Evolutionary conservation across 2,329 filamentous ascomycete species (phyloP).

Genomic region (Cladophialophora yegresii): DNA sequence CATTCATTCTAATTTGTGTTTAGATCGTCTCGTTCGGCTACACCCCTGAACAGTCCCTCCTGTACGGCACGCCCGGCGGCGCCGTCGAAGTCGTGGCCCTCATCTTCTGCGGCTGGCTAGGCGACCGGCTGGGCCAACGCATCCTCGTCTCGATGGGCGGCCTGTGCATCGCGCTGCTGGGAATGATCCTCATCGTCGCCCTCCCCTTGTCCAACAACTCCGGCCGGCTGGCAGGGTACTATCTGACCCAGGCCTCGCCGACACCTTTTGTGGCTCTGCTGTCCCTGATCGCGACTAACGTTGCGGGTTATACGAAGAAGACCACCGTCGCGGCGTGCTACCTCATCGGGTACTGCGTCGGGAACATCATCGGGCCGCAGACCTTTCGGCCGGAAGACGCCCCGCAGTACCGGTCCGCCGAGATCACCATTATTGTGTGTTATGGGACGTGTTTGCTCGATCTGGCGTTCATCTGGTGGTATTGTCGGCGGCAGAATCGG

Average conservation of each 20-base stretch:
- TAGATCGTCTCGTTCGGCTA: constrained; percentile 66
- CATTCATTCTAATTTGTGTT: background rate
- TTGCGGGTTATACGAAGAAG: constrained; percentile 58
- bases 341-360: constrained; percentile 52
- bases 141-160: constrained; percentile 61
- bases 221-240: constrained; percentile 65
- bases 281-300: constrained; percentile 64
- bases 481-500: constrained; percentile 61
- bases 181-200: constrained; percentile 48
- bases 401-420: constrained; percentile 63
- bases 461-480: constrained; percentile 64
- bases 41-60: constrained; percentile 61
- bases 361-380: constrained; percentile 56
- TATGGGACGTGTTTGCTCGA: constrained; percentile 54
- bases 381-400: constrained; percentile 59
- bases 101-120: constrained; percentile 58
- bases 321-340: constrained; percentile 55
- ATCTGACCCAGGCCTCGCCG: constrained; percentile 62
- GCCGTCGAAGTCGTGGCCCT: constrained; percentile 64
- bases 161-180: constrained; percentile 30
- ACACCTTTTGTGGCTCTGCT: constrained; percentile 66
- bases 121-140: constrained; percentile 59
- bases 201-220: constrained; percentile 60
- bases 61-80: constrained; percentile 67
- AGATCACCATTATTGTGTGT: constrained; percentile 65